These are phyloP conservation scores for Penicillium sumatraense DNA, from an alignment of 2,329 filamentous ascomycete species.

Conservation along the genomic window DNA sequence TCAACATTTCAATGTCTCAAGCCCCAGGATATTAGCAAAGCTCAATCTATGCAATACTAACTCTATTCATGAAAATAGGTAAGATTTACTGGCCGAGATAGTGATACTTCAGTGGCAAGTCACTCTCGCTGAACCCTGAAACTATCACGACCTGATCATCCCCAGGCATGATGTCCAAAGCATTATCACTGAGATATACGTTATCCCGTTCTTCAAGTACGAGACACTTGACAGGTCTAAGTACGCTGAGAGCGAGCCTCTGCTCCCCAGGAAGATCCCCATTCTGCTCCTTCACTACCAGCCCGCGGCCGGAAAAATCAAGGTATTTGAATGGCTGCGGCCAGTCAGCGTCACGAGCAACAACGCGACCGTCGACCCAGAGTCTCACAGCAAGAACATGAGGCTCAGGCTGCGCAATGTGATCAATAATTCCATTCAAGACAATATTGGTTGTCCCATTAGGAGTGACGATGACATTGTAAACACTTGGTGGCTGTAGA, in stretches of 20 bases:
- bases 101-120: neutral
- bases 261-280: neutral
- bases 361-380: constrained; percentile 49
- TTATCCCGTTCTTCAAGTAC: constrained; percentile 64
- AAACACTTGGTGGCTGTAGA: constrained; percentile 55
- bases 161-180: constrained; percentile 62
- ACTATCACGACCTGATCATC: constrained; percentile 54
- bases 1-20: neutral
- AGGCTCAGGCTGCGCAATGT: constrained; percentile 54
- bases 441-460: constrained; percentile 61
- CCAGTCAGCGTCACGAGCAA: neutral
- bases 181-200: constrained; percentile 59
- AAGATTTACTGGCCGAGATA: neutral
- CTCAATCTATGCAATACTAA: neutral
- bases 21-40: neutral
- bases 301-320: constrained; percentile 48
- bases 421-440: constrained; percentile 57
- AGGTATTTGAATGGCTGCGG: neutral
- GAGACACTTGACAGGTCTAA: constrained; percentile 61
- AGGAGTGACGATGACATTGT: constrained; percentile 52
- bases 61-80: neutral
- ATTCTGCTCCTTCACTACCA: constrained; percentile 45
- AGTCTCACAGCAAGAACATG: constrained; percentile 59
- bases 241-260: constrained; percentile 48
- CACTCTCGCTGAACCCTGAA: neutral